phyloP scores from a whole-genome alignment of 306 rosid genomes.

The Macrotyloma uniflorum region DNA sequence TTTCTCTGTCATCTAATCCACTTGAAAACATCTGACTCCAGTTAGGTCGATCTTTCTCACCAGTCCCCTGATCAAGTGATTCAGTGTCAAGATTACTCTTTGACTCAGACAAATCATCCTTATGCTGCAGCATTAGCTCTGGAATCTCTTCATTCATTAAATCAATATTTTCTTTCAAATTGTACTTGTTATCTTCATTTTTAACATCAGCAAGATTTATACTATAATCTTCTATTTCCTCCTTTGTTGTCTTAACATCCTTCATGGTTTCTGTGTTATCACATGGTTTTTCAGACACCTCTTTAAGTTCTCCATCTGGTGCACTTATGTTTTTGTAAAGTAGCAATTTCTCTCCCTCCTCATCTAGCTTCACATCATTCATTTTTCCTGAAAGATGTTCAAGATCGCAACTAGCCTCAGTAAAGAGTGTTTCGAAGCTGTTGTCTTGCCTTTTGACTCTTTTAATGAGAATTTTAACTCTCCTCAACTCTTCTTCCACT shows the following conservation, averaged over 20 bases:
- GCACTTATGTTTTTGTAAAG: slow-evolving; percentile 25
- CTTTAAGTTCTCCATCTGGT: slow-evolving; percentile 40
- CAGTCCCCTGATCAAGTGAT: slow-evolving; percentile 37
- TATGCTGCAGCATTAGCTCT: slow-evolving; percentile 42
- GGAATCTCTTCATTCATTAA: slow-evolving; percentile 11
- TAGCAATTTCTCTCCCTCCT: slow-evolving; percentile 40
- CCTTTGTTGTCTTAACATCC: slow-evolving; percentile 36
- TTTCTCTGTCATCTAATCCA: slow-evolving; percentile 80
- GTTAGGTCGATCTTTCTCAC: slow-evolving; percentile 51
- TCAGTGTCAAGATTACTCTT: slow-evolving; percentile 37
- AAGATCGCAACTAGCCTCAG: slow-evolving; percentile 58
- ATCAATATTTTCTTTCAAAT: slow-evolving; percentile 13
- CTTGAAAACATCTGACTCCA: slow-evolving; percentile 65
- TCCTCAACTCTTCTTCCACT: slow-evolving; percentile 67
- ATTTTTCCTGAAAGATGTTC: slow-evolving; percentile 64
- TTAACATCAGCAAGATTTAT: background rate
- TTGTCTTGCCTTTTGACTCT: slow-evolving; percentile 46
- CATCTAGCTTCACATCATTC: slow-evolving; percentile 55
- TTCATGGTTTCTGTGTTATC: slow-evolving; percentile 29
- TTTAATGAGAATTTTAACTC: slow-evolving; percentile 49
- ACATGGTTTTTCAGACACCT: slow-evolving; percentile 27
- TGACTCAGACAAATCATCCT: slow-evolving; percentile 42
- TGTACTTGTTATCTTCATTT: slow-evolving; percentile 42
- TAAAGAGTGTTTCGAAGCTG: slow-evolving; percentile 54
- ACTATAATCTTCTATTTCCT: slow-evolving; percentile 42